phyloP scores from a whole-genome alignment of 2,329 filamentous ascomycete genomes.

The Aureobasidium sp. region DNA sequence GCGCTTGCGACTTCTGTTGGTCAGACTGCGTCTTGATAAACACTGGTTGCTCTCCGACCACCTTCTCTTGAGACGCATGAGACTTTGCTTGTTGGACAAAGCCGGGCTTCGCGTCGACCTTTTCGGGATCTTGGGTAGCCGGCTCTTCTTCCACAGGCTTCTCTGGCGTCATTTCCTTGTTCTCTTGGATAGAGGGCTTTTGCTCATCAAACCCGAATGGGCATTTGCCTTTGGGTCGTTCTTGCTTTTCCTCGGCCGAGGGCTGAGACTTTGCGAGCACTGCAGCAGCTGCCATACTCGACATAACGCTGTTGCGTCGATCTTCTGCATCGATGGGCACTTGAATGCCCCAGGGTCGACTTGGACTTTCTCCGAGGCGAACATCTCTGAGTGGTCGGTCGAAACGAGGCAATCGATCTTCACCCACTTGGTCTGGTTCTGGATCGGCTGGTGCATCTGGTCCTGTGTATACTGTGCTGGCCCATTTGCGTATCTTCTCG shows the following conservation, averaged over 20 bases:
- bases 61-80: background rate
- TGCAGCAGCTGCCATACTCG: conserved; percentile 28
- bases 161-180: background rate
- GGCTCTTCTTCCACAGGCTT: background rate
- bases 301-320: conserved; percentile 33
- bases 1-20: conserved; percentile 38
- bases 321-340: conserved; percentile 53
- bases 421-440: conserved; percentile 48
- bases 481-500: conserved; percentile 79
- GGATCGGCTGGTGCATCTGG: conserved; percentile 33
- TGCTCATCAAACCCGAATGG: conserved; percentile 41
- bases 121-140: background rate
- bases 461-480: conserved; percentile 55
- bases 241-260: conserved; percentile 6
- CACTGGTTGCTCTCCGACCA: background rate
- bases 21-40: conserved; percentile 1
- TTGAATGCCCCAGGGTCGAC: conserved; percentile 84
- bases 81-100: background rate
- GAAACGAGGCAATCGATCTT: conserved; percentile 66
- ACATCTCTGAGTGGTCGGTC: conserved; percentile 82
- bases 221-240: conserved; percentile 43
- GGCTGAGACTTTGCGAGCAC: background rate
- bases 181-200: background rate
- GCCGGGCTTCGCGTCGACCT: conserved; percentile 4
- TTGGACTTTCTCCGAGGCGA: conserved; percentile 87